phyloP scores from a whole-genome alignment of 73 alveolate genomes.

The Stentor roeselii region DNA sequence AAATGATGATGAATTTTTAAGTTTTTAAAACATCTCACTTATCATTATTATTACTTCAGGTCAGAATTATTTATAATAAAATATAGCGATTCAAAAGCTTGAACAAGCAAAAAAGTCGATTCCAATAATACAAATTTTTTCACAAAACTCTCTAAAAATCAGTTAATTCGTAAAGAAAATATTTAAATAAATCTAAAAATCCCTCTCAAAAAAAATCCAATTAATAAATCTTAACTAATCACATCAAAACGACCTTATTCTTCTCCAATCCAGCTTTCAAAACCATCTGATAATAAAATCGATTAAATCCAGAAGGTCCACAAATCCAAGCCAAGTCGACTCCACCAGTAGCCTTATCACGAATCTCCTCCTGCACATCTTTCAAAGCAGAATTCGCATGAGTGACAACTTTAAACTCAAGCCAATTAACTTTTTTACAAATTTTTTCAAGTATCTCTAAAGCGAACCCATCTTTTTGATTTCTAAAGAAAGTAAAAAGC shows the following conservation, averaged over 20 bases:
- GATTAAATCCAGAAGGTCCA: conserved; percentile 21
- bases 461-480: neutral
- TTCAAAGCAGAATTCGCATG: neutral
- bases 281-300: neutral
- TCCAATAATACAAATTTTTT: no score
- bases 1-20: no score
- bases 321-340: conserved; percentile 1
- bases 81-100: no score
- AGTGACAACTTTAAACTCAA: neutral
- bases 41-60: no score
- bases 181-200: no score
- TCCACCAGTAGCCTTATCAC: neutral
- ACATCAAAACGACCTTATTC: neutral
- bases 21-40: no score
- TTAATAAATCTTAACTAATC: neutral
- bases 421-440: neutral
- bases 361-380: neutral
- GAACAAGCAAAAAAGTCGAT: no score
- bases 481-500: neutral
- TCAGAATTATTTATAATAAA: no score
- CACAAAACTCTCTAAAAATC: no score
- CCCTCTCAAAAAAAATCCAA: no score
- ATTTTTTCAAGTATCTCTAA: neutral
- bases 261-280: neutral
- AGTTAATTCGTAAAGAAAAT: no score